phyloP scores from a whole-genome alignment of 2,329 filamentous ascomycete genomes.

The Capronia americana region DNA sequence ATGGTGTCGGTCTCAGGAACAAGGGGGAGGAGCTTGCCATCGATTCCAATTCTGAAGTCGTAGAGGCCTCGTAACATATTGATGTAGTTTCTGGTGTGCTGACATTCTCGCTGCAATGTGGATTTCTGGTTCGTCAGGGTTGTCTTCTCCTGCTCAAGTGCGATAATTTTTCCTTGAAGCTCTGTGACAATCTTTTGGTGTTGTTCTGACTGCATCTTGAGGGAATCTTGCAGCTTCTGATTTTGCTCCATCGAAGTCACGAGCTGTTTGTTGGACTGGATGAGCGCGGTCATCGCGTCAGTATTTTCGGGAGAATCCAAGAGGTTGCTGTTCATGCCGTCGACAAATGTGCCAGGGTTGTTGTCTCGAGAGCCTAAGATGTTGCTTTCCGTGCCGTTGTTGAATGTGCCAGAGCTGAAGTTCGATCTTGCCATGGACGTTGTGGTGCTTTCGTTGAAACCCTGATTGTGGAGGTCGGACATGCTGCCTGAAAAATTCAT shows the following conservation, averaged over 20 bases:
- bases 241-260: slow-evolving; percentile 7
- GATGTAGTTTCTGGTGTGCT: neutral
- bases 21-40: slow-evolving; percentile 22
- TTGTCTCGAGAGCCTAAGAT: neutral
- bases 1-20: slow-evolving; percentile 7
- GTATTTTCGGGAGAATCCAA: neutral
- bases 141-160: neutral
- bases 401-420: neutral
- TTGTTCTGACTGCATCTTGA: neutral
- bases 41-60: slow-evolving; percentile 12
- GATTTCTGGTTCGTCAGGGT: neutral
- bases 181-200: neutral
- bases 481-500: neutral
- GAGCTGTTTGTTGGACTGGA: neutral
- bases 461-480: neutral
- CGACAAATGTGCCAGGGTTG: neutral
- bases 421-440: neutral
- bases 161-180: neutral
- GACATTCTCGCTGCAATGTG: neutral
- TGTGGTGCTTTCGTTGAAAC: neutral
- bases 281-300: neutral
- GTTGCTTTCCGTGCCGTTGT: neutral
- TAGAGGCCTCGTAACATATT: slow-evolving; percentile 18
- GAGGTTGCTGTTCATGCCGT: neutral
- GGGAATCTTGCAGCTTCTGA: neutral